These are phyloP conservation scores for Phoenix dactylifera DNA, from an alignment of 176 grass and related monocot species.

Conservation along the genomic window DNA sequence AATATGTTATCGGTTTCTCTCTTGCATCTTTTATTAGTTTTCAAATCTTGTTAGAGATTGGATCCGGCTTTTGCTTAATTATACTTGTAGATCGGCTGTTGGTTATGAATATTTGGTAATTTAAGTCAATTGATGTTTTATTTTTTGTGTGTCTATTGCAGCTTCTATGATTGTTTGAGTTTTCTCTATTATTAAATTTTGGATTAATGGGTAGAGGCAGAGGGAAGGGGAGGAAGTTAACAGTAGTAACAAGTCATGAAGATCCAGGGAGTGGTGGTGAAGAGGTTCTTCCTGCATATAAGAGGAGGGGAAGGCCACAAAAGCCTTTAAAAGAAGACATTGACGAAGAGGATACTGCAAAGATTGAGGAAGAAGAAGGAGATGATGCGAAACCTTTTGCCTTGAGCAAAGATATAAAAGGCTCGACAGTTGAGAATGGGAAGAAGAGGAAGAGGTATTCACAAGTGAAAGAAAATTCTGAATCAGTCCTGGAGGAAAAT, in stretches of 20 bases:
- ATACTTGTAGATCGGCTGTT: not conserved
- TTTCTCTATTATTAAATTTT: constrained; percentile 4
- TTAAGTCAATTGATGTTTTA: not conserved
- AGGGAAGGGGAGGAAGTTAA: constrained; percentile 54
- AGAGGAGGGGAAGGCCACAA: constrained; percentile 71
- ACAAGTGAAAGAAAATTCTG: constrained; percentile 38
- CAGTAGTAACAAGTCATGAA: constrained; percentile 41
- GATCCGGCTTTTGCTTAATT: too few species aligned
- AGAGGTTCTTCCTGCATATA: constrained; percentile 43
- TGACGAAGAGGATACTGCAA: constrained; percentile 33
- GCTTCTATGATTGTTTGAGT: constrained; percentile 11
- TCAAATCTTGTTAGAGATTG: too few species aligned
- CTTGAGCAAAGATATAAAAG: constrained; percentile 29
- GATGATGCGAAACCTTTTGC: constrained; percentile 27
- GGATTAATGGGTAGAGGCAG: constrained; percentile 68
- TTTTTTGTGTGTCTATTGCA: not conserved
- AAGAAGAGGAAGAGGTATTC: constrained; percentile 43
- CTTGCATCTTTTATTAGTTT: too few species aligned
- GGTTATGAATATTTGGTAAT: constrained; percentile 3
- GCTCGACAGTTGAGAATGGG: constrained; percentile 5
- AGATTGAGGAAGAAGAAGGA: constrained; percentile 28
- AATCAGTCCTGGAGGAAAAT: constrained; percentile 30
- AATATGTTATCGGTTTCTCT: too few species aligned
- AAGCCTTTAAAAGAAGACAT: constrained; percentile 39
- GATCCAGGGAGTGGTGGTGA: constrained; percentile 54